Conservation (phyloP, 805 yeast genomes). For the Wickerhamomyces kurtzmanii region DNA sequence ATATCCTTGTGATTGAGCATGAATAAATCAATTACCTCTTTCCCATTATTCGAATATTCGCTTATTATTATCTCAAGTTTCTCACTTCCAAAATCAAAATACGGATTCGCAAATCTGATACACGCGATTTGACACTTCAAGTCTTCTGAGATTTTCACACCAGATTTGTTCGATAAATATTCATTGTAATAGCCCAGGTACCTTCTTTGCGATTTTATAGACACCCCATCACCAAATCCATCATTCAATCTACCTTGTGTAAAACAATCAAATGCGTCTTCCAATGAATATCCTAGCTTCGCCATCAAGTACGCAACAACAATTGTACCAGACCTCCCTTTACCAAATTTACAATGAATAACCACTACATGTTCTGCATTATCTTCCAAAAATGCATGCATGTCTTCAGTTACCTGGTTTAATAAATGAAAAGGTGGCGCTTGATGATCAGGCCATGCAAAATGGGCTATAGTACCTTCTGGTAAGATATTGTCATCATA, state of each 20-base stretch:
- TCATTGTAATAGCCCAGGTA: constrained; percentile 50
- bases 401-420: constrained; percentile 29
- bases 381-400: constrained; percentile 30
- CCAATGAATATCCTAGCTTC: constrained; percentile 23
- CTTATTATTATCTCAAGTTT: too few species aligned
- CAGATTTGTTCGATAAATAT: constrained; percentile 5
- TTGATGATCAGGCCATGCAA: constrained; percentile 70
- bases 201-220: constrained; percentile 59
- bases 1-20: too few species aligned
- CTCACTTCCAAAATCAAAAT: too few species aligned
- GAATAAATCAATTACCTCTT: too few species aligned
- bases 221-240: constrained; percentile 56
- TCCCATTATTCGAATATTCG: too few species aligned
- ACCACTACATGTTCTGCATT: constrained; percentile 42
- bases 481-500: constrained; percentile 19
- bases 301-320: constrained; percentile 64
- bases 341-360: constrained; percentile 85
- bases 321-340: constrained; percentile 82
- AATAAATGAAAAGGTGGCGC: constrained; percentile 59
- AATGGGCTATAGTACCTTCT: constrained; percentile 5
- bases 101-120: too few species aligned
- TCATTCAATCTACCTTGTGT: constrained; percentile 46
- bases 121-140: too few species aligned
- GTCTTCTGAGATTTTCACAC: too few species aligned
- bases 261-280: constrained; percentile 42